Percentiles rank a stretch among this genome's conserved stretches.
These are phyloP conservation scores for Neurospora tetrasperma DNA, from an alignment of 495 filamentous ascomycete genomes.

Conservation along the genomic window DNA sequence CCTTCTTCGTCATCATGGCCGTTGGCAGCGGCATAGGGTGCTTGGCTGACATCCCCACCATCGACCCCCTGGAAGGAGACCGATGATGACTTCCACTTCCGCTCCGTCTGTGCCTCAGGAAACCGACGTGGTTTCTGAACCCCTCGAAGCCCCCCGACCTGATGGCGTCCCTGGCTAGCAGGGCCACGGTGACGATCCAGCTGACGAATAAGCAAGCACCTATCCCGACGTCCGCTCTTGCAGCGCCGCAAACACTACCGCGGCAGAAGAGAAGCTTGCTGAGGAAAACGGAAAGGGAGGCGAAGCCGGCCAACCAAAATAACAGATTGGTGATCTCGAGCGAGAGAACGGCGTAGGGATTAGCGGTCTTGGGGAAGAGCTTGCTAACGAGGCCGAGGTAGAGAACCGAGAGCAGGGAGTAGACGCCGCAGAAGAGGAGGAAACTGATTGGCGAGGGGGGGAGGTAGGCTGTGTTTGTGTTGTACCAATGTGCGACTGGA, in stretches of 20 bases:
- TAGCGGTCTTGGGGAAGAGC: constrained; percentile 37
- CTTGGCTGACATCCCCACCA: not conserved
- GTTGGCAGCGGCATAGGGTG: not conserved
- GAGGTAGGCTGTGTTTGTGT: constrained; percentile 30
- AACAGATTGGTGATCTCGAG: constrained; percentile 58
- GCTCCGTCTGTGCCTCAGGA: not conserved
- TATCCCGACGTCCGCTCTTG: constrained; percentile 38
- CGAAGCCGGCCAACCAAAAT: constrained; percentile 76
- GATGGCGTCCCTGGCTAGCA: constrained; percentile 27
- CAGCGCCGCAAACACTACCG: constrained; percentile 38
- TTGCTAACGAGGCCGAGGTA: constrained; percentile 57
- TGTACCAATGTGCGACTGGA: constrained; percentile 44
- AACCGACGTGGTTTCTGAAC: not conserved
- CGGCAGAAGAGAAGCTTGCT: constrained; percentile 43
- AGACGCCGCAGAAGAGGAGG: constrained; percentile 56
- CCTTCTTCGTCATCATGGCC: not conserved
- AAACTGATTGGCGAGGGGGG: constrained; percentile 57
- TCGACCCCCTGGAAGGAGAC: not conserved
- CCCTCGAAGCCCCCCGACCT: constrained; percentile 21
- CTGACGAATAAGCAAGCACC: constrained; percentile 30
- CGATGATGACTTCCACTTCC: not conserved
- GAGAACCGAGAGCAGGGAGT: constrained; percentile 53
- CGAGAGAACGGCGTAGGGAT: constrained; percentile 48
- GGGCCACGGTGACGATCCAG: constrained; percentile 31
- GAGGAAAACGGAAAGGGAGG: constrained; percentile 59